Base-by-base conservation (phyloP, 306 rosid genomes). In the Glycine tomentella region DNA sequence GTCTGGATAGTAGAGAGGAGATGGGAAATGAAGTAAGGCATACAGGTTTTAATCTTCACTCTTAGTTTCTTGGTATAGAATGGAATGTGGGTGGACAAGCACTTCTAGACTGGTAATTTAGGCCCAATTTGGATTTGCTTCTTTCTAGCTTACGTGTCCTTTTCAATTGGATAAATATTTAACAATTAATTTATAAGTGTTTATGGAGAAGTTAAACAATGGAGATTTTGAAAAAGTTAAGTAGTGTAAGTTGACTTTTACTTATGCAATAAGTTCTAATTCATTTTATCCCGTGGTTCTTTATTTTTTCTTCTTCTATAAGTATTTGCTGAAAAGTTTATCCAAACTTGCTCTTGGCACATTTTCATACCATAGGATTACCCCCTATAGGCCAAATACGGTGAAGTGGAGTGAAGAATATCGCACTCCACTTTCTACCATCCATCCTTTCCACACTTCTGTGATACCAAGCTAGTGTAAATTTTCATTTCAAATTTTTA, bases 331-430 rank as follows among this genome's bases (percentile, higher is more conserved):
- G 8, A 31, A 31, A 9, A 66, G 4, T 67, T 15, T 67, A 67
- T 67, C n/a, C 36, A 44, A 67, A 44, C 13, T 67, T 45, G 49
- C 36, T 67, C 36, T 44, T 44, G 16, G 34, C 57, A 25, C 31
- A 25, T 25, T 67, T 68, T 78, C 34, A 56, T 67, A 17, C 53
- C 34, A 53, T 20, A 55, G 56, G 66, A 17, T 68, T 42, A 55
- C 51, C 3, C 31, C 31, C 8, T 13, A 75, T 75, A 7, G 67
- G 46, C 20, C 45, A 66, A 65, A 17, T 13, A 17, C 17, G 42
- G 34, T 8, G 52, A 15, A 3, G 3, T 66, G 69, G 69, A 64
- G 49, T 34, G 51, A 15, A 48, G 40, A 46, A 50, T 62, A 34
- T 64, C 36, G 40, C 13, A 7, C 51, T 48, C 16, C 8, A 16